Evolutionary conservation across 1,139 yeast species (phyloP), one percentile per base, ranked within the genome.

Genomic region (Yamadazyma pseudoaaseri): DNA sequence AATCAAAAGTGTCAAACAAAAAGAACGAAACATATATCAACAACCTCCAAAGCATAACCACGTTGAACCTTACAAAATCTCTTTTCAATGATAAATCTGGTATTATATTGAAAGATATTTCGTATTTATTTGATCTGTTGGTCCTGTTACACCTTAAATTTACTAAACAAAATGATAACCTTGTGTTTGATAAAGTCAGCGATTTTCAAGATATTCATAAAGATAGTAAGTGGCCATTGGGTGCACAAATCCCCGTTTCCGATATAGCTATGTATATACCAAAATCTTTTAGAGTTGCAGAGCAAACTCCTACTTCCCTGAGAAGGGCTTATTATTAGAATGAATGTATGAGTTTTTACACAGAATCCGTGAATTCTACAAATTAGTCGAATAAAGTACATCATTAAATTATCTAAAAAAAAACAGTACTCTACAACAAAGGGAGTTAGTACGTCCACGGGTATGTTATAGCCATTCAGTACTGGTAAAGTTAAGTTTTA

Each of bases 201-300:
- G 56, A 57, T 34, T 68, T 70, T 65, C 56, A 53, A 30, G 71
- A 62, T 29, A 56, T 65, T 2, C 52, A 53, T 17, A 51, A 54
- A 22, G 75, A 69, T 38, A 56, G 67, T 6, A 67, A 65, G 42
- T 70, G 76, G 76, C 76, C 76, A 0, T 43, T 65, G 30, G 75
- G 75, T 0, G 51, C 58, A 6, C 55, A 56, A 31, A 63, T 70
- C 6, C 76, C 76, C 1, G 52, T 60, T 4, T 44, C 45, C 17
- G 41, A 42, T 33, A 37, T 46, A 8, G 25, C 34, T 8, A 13
- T 31, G 6, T 46, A 22, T 30, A 7, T 9, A 2, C 50, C 50
- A 2, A 24, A 21, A 26, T 29, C 25, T 8, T 18, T 18, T n/a
- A n/a, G n/a, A n/a, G n/a, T n/a, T n/a, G n/a, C n/a, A n/a, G n/a